Evolutionary conservation across 331 rosid genomes (phyloP), one percentile per base, ranked within the genome.

Genomic region (Erythrophleum ivorense): DNA sequence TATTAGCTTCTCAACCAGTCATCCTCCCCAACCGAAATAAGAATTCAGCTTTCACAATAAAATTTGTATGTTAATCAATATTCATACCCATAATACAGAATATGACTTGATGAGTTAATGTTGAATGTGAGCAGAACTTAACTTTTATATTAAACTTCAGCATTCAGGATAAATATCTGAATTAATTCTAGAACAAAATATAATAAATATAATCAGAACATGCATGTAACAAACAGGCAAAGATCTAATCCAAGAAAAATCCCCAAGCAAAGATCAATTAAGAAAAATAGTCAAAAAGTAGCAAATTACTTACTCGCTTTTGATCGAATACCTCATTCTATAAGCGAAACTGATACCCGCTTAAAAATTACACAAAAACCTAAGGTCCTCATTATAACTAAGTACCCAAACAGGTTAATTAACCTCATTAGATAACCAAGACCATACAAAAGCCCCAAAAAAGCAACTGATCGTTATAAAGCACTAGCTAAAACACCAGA

Each of bases 401-500:
- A 70, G 38, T 11, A 43, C 14, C 75, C 10, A 58, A 31, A 29
- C 53, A 48, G 24, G 29, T 40, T 16, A 60, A 75, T 80, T 46
- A 10, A 76, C 15, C 9, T 52, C 48, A 43, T 16, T 49, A 36
- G 18, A 52, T 60, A 2, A 75, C 57, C 9, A 63, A 75, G 79
- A 81, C 29, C 78, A 14, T 16, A 66, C 15, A 36, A 11, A 70
- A 76, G 66, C 31, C 33, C 73, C 18, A n/a, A 83, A 78, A 60
- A 68, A 76, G 29, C 52, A 85, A 77, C 43, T 73, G 85, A 74
- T 84, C 83, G 41, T 43, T n/a, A 73, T 0, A 57, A 70, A 76
- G 49, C 34, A 72, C 53, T 59, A 41, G 52, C 53, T 52, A 84
- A 87, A 77, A 83, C 83, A 45, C 70, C 91, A 93, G 97, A 93